phyloP scores from a whole-genome alignment of 768 basidiomycete genomes.

The Rhodotorula babjevae region DNA sequence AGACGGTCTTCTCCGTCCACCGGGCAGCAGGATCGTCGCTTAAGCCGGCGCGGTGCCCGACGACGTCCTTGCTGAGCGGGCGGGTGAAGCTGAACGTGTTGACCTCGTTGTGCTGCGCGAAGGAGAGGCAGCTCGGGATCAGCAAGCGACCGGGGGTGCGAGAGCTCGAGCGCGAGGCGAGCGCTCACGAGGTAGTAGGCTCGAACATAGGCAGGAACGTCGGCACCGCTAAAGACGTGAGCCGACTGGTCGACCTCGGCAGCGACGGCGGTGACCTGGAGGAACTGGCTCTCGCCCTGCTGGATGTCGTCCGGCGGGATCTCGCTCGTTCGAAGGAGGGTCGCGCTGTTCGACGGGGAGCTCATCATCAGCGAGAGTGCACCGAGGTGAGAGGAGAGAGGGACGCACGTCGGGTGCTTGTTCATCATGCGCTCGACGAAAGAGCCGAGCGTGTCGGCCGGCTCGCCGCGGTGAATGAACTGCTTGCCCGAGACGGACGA shows the following conservation, averaged over 20 bases:
- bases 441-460: constrained; percentile 83
- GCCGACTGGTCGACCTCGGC: constrained; percentile 73
- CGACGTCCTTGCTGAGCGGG: constrained; percentile 59
- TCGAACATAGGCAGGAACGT: constrained; percentile 47
- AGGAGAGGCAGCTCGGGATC: no score
- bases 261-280: constrained; percentile 77
- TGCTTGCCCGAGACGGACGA: constrained; percentile 78
- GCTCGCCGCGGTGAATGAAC: constrained; percentile 85
- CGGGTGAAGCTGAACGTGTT: constrained; percentile 74
- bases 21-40: constrained; percentile 38
- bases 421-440: constrained; percentile 68
- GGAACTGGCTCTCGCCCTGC: constrained; percentile 72
- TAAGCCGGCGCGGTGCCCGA: constrained; percentile 46
- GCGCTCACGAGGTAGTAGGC: constrained; percentile 59
- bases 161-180: background rate
- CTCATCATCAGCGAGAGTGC: constrained; percentile 47
- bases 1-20: constrained; percentile 77
- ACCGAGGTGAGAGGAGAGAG: background rate
- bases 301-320: constrained; percentile 77
- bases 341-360: constrained; percentile 61
- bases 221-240: constrained; percentile 59
- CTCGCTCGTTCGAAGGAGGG: constrained; percentile 64
- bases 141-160: background rate
- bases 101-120: constrained; percentile 69
- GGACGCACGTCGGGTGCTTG: constrained; percentile 26